Conservation (phyloP, 345 rosid species). For the Cardamine occulta region DNA sequence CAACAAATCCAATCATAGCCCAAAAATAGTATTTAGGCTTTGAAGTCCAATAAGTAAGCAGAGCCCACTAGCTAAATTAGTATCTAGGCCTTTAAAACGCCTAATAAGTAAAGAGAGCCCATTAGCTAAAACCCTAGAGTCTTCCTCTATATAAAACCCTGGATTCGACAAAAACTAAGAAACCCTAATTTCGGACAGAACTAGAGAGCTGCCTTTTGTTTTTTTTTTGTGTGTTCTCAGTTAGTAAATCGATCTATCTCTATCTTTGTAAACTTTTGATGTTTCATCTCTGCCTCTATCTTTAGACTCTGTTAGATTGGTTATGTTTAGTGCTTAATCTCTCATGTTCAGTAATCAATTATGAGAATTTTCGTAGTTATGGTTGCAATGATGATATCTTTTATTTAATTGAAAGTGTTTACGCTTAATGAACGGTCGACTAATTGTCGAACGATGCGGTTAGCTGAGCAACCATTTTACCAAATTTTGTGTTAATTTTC, state of each 20-base stretch:
- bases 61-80: background rate
- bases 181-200: conserved; percentile 32
- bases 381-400: conserved; percentile 58
- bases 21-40: background rate
- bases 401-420: conserved; percentile 39
- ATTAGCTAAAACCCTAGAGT: conserved; percentile 25
- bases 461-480: conserved; percentile 53
- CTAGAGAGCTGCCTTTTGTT: background rate
- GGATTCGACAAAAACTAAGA: conserved; percentile 21
- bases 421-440: conserved; percentile 52
- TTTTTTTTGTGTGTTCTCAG: background rate
- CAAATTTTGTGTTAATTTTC: background rate
- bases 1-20: background rate
- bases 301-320: background rate
- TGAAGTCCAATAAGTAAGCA: background rate
- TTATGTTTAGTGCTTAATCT: background rate
- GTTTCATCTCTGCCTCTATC: too few species aligned
- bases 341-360: background rate
- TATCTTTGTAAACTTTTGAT: background rate
- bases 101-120: conserved; percentile 3
- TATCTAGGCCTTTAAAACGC: background rate
- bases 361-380: background rate
- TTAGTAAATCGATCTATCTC: too few species aligned
- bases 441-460: conserved; percentile 61
- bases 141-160: background rate